phyloP scores from a whole-genome alignment of 352 stramenopile species.

The Pythium sukuiense region DNA sequence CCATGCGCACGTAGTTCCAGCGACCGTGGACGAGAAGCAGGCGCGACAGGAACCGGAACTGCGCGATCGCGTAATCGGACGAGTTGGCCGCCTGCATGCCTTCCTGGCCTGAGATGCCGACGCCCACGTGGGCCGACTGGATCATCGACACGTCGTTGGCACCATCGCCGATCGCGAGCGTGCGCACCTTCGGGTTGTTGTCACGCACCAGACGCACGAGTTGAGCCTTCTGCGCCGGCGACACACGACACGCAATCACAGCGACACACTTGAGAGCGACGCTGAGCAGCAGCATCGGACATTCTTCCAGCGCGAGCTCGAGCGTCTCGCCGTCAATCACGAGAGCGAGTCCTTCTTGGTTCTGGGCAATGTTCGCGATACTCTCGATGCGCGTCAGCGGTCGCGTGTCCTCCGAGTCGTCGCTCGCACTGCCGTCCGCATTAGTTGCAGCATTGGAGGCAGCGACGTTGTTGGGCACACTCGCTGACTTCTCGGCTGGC shows the following conservation, averaged over 20 bases:
- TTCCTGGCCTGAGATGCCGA: constrained; percentile 93
- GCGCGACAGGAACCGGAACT: constrained; percentile 92
- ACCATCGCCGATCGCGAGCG: constrained; percentile 92
- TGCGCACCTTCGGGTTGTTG: constrained; percentile 81
- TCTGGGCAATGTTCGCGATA: constrained; percentile 44
- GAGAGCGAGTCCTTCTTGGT: constrained; percentile 52
- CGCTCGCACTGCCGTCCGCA: constrained; percentile 15
- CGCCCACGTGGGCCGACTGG: constrained; percentile 89
- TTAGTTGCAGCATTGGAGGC: constrained; percentile 3
- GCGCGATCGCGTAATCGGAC: constrained; percentile 93
- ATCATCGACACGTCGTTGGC: constrained; percentile 98
- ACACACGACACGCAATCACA: constrained; percentile 94
- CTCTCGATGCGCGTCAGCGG: constrained; percentile 68
- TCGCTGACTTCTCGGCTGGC: constrained; percentile 10
- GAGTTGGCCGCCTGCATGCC: constrained; percentile 94
- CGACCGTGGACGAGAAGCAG: constrained; percentile 93
- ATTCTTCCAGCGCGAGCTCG: constrained; percentile 74
- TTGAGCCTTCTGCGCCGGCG: constrained; percentile 92
- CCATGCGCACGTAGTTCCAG: constrained; percentile 94
- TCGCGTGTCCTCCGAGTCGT: constrained; percentile 23
- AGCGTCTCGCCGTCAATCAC: constrained; percentile 85
- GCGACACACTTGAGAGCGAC: constrained; percentile 62
- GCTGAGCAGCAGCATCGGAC: constrained; percentile 63
- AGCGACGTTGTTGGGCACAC: constrained; percentile 4
- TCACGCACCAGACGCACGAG: constrained; percentile 92